Conservation (phyloP, 2,329 filamentous ascomycete species). For the Monilinia vaccinii-corymbosi region DNA sequence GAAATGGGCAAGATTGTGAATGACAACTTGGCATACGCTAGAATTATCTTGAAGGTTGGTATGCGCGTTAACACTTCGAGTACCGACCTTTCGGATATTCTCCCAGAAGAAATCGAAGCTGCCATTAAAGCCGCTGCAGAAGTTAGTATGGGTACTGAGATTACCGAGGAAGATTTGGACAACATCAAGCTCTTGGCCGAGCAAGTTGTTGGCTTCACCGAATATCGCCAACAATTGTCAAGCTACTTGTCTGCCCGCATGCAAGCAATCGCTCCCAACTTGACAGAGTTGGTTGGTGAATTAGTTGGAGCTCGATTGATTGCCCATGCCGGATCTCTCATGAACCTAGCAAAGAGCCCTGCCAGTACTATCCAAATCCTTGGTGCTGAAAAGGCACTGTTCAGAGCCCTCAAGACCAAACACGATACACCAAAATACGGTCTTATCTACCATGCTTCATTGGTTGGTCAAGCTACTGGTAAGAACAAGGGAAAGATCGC, state of each 20-base stretch:
- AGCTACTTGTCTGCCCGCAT: conserved; percentile 88
- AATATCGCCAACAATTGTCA: conserved; percentile 81
- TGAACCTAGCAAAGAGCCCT: conserved; percentile 90
- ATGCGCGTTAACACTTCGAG: conserved; percentile 73
- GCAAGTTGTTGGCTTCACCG: conserved; percentile 85
- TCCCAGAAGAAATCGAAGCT: conserved; percentile 89
- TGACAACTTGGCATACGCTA: conserved; percentile 91
- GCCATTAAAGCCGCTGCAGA: conserved; percentile 91
- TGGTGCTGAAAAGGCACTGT: conserved; percentile 96
- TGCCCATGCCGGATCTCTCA: conserved; percentile 85
- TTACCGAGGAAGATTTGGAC: conserved; percentile 81
- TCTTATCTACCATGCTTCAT: conserved; percentile 82
- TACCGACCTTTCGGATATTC: conserved; percentile 76
- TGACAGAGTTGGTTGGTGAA: conserved; percentile 87
- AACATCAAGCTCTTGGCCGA: conserved; percentile 89
- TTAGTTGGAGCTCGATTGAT: conserved; percentile 92
- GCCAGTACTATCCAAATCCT: conserved; percentile 96
- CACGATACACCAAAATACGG: conserved; percentile 98
- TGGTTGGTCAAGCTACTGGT: conserved; percentile 93
- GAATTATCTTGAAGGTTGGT: conserved; percentile 80
- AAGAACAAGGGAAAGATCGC: conserved; percentile 99
- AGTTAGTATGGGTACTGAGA: conserved; percentile 97
- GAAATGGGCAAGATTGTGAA: conserved; percentile 96
- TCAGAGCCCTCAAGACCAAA: conserved; percentile 97
- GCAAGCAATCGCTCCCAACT: conserved; percentile 92